Evolutionary conservation across 371 early-diverging fungal species (phyloP), one percentile per base, ranked within the genome.

Genomic region (Mucor piriformis): DNA sequence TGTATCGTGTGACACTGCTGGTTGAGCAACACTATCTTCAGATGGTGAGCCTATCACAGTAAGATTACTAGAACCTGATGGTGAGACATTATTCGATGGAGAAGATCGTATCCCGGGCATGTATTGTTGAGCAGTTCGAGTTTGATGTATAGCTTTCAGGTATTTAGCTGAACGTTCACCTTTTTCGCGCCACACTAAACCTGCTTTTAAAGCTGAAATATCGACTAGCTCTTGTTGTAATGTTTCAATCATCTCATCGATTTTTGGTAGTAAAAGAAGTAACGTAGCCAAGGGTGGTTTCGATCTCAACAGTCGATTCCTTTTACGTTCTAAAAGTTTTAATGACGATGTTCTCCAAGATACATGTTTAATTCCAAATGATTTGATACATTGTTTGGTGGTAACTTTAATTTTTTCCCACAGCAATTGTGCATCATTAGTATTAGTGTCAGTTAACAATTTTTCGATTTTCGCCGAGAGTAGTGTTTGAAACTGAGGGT

Each of bases 131-230:
- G 29, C 13, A 10, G 27, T 53, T n/a, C 42, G 42, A 15, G 40
- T 11, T 46, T 53, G 24, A 16, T 53, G 54, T 2, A 46, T 51
- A 6, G 42, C 42, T 20, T 42, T 51, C 3, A 35, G 38, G 15
- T 37, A 51, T 12, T 27, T 27, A 5, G 52, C 38, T 20, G 52
- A 48, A 24, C n/a, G 23, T 11, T 57, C 48, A 24, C 38, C 37
- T 5, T 57, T 21, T 48, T 57, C 57, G 1, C 57, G 20, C 49
- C 38, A 57, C 3, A 21, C 12, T n/a, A 16, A n/a, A 1, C 57
- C 48, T 2, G 49, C 34, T 37, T 25, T 33, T 1, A 57, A 33
- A 2, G 25, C 55, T 27, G 27, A 5, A 18, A 43, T 54, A 3
- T 54, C 54, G 1, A 43, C 27, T 3, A 54, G 2, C 21, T 54